Percentiles rank a stretch among this genome's conserved stretches.
Conservation (phyloP, 148 eudicot genomes). For the Cornus controversa region DNA sequence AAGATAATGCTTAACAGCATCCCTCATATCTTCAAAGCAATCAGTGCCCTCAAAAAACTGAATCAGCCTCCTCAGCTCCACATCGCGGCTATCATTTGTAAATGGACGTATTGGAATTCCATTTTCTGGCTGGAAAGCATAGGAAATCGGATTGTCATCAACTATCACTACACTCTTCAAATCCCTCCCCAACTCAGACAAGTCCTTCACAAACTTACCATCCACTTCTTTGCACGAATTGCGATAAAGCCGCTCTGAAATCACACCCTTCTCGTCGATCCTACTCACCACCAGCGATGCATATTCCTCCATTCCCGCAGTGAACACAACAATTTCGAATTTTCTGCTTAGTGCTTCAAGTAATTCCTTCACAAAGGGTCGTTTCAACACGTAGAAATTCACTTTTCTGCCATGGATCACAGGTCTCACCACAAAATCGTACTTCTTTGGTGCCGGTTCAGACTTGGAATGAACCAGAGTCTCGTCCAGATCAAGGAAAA, state of each 20-base stretch:
- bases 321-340: slow-evolving; percentile 76
- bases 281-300: slow-evolving; percentile 63
- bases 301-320: slow-evolving; percentile 78
- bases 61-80: slow-evolving; percentile 47
- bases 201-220: slow-evolving; percentile 85
- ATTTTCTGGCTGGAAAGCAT: slow-evolving; percentile 61
- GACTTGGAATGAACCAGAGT: slow-evolving; percentile 71
- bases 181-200: slow-evolving; percentile 66
- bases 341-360: slow-evolving; percentile 39
- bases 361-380: slow-evolving; percentile 76
- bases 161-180: slow-evolving; percentile 58
- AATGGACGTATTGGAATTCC: slow-evolving; percentile 66
- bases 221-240: slow-evolving; percentile 67
- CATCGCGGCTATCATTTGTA: slow-evolving; percentile 54
- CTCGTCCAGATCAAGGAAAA: slow-evolving; percentile 80
- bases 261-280: slow-evolving; percentile 43
- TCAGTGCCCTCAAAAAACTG: slow-evolving; percentile 41
- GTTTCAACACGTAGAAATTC: slow-evolving; percentile 61
- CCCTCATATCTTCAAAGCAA: slow-evolving; percentile 60
- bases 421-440: slow-evolving; percentile 68
- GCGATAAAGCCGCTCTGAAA: slow-evolving; percentile 63
- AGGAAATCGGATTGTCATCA: slow-evolving; percentile 87
- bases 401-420: slow-evolving; percentile 56
- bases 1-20: slow-evolving; percentile 45
- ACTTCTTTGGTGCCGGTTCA: slow-evolving; percentile 39